These are phyloP conservation scores for Pinus taeda DNA, from an alignment of 75 land plant genomes.

Conservation along the genomic window DNA sequence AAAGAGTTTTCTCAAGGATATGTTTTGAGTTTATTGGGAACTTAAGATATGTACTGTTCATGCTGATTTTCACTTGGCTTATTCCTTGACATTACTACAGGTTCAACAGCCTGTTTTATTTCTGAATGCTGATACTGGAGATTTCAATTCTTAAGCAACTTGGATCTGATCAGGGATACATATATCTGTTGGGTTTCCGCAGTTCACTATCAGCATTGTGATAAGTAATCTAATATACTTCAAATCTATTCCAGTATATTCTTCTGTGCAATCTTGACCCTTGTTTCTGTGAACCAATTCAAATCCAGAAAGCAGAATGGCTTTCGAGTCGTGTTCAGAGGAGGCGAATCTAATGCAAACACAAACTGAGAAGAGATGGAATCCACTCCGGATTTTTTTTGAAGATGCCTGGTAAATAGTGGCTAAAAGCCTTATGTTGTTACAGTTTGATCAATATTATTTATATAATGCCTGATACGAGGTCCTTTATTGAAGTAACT, in stretches of 20 bases:
- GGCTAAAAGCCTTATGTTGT: not conserved
- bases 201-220: not conserved
- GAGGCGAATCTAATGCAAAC: not conserved
- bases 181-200: not conserved
- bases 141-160: not conserved
- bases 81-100: not conserved
- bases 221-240: not conserved
- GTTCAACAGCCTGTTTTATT: not conserved
- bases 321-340: constrained; percentile 6
- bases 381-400: constrained; percentile 7
- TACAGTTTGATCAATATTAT: not conserved
- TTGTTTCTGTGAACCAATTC: not conserved
- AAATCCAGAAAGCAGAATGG: not conserved
- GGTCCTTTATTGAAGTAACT: not conserved
- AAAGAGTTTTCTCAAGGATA: not conserved
- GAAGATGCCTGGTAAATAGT: constrained; percentile 3
- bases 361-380: not conserved
- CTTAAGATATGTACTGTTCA: not conserved
- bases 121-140: not conserved
- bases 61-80: not conserved
- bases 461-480: not conserved
- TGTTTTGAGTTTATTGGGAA: not conserved
- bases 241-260: not conserved
- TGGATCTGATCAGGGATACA: not conserved
- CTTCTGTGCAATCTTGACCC: not conserved